Conservation (phyloP, 208 protist species). For the Leishmania gerbilli region DNA sequence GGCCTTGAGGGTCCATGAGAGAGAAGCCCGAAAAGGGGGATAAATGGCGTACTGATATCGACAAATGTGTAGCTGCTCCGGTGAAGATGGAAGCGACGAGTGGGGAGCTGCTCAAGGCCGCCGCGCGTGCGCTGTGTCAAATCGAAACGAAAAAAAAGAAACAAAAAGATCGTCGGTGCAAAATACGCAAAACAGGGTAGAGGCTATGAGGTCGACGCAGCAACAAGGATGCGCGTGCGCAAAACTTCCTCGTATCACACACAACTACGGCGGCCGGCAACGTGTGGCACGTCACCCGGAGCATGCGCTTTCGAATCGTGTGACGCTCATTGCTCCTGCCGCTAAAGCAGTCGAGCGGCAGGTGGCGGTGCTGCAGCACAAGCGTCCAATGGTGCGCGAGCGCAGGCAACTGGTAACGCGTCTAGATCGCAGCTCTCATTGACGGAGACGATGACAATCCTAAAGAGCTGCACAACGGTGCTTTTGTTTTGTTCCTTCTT, state of each 20-base stretch:
- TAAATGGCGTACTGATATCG: neutral
- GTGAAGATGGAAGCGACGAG: neutral
- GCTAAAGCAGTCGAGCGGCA: neutral
- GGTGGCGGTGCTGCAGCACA: neutral
- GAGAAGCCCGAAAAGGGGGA: neutral
- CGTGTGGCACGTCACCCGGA: neutral
- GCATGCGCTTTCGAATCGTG: neutral
- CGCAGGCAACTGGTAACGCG: neutral
- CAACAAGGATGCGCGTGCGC: too few relatives aligned
- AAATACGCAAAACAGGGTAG: neutral
- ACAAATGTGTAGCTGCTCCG: neutral
- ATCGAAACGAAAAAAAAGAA: neutral
- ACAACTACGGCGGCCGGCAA: neutral
- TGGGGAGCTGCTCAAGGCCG: neutral
- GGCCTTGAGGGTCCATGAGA: slow-evolving; percentile 26
- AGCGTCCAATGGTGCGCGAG: neutral
- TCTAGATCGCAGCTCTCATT: neutral
- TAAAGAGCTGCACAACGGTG: neutral
- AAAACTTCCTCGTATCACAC: neutral
- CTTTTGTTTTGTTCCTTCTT: neutral
- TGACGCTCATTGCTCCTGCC: neutral
- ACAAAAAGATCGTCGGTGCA: neutral
- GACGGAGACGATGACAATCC: neutral
- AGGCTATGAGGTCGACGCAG: neutral
- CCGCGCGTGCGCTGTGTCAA: neutral